Evolutionary conservation across 495 filamentous ascomycete genomes (phyloP), one percentile per base, ranked within the genome.

Genomic region (Corynascus novoguineensis): DNA sequence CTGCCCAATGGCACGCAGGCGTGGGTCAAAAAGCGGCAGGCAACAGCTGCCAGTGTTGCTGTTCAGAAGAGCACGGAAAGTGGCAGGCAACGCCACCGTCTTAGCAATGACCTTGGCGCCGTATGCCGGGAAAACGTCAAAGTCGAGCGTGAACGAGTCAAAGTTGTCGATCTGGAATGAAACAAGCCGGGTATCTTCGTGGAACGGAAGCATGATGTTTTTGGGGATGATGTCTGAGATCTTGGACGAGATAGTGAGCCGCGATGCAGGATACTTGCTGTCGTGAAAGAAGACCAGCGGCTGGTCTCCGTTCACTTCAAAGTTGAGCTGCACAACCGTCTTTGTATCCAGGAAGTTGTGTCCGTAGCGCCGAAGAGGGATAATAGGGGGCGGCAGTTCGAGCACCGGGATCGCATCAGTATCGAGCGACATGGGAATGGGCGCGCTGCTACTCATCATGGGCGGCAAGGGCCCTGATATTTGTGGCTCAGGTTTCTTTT

Each of bases 321-420:
- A 97, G 61, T 81, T 85, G 49, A 98, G 85, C 63, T 96, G 88
- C 4, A 98, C 81, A 54, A 96, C 92, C 0, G 92, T 92, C 71
- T 97, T 98, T 17, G 89, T 93, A 67, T 98, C 93, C 49, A 98
- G 75, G 77, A 97, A 98, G 69, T 97, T 98, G 74, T 98, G 93
- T 19, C 93, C 93, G 69, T 97, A 97, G 38, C 93, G 85, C 51
- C 92, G 81, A 29, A 97, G 75, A 14, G 93, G 93, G 61, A 98
- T 96, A 55, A 98, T 97, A 0, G 93, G 93, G 34, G 95, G 93
- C 42, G 93, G 93, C 5, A 98, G 80, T 60, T 88, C 88, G n/a
- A 98, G 81, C 58, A 88, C 83, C 1, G 93, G 93, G 50, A 98
- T 98, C 0, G 85, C 86, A 68, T 97, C 93, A 5, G 78, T 80